Evolutionary conservation across 1,284 basidiomycete species (phyloP).

Genomic region (Rhizoctonia solani): DNA sequence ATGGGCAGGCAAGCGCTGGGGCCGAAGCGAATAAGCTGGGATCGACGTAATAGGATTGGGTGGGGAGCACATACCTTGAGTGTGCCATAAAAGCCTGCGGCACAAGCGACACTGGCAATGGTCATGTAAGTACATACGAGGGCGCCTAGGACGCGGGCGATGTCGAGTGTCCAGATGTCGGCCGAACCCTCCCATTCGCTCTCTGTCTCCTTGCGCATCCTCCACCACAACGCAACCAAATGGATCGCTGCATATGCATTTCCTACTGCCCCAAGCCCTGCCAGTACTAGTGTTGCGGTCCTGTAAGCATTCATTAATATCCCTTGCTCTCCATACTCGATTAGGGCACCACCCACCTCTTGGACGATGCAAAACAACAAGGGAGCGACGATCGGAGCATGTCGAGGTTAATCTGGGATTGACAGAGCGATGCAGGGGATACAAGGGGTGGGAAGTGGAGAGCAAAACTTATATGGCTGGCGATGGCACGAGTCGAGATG

Average conservation of each 20-base stretch:
- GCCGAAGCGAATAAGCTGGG: slow-evolving; percentile 3
- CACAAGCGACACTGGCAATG: slow-evolving; percentile 61
- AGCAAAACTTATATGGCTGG: slow-evolving; percentile 14
- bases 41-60: slow-evolving; percentile 4
- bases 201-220: slow-evolving; percentile 51
- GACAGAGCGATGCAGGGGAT: no score
- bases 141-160: slow-evolving; percentile 65
- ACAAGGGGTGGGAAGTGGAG: slow-evolving; percentile 1
- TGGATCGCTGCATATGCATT: slow-evolving; percentile 61
- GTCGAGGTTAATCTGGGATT: no score
- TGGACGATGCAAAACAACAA: slow-evolving; percentile 21
- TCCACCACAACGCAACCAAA: slow-evolving; percentile 59
- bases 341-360: background rate
- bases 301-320: slow-evolving; percentile 13
- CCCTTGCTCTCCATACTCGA: background rate
- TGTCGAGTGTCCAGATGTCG: slow-evolving; percentile 62
- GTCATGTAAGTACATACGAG: slow-evolving; percentile 67
- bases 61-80: slow-evolving; percentile 54
- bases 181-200: slow-evolving; percentile 70
- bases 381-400: slow-evolving; percentile 3
- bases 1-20: slow-evolving; percentile 57
- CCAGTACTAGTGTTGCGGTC: slow-evolving; percentile 50
- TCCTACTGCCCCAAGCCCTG: slow-evolving; percentile 58
- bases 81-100: slow-evolving; percentile 67
- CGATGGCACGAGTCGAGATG: slow-evolving; percentile 21